These are phyloP conservation scores for Stephania yunnanensis DNA, from an alignment of 164 flowering plant genomes.

Conservation along the genomic window DNA sequence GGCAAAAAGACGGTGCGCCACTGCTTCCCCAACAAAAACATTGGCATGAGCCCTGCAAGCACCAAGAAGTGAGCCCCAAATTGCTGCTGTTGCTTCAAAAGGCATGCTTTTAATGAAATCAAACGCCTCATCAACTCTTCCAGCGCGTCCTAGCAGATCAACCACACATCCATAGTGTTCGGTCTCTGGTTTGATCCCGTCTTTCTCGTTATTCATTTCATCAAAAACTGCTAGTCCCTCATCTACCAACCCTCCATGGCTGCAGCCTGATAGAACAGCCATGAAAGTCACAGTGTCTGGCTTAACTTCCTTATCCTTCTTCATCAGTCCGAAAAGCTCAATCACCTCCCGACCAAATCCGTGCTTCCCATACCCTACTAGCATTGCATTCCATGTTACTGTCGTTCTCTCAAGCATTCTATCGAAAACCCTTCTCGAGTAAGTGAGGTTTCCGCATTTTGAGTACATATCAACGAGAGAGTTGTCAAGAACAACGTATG, in stretches of 20 bases:
- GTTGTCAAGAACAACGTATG: slow-evolving; percentile 26
- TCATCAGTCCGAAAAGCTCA: slow-evolving; percentile 24
- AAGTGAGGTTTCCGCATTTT: slow-evolving; percentile 26
- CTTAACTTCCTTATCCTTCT: slow-evolving; percentile 13
- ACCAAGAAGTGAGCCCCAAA: slow-evolving; percentile 32
- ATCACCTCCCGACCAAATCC: slow-evolving; percentile 29
- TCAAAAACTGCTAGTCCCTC: slow-evolving; percentile 25
- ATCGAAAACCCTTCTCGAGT: slow-evolving; percentile 26
- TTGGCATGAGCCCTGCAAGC: slow-evolving; percentile 25
- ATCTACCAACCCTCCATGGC: slow-evolving; percentile 31
- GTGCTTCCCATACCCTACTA: slow-evolving; percentile 32
- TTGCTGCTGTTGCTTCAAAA: slow-evolving; percentile 28
- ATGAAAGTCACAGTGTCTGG: slow-evolving; percentile 24
- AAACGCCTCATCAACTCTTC: slow-evolving; percentile 22
- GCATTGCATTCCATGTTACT: slow-evolving; percentile 32
- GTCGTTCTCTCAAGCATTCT: slow-evolving; percentile 24
- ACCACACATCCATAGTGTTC: slow-evolving; percentile 32
- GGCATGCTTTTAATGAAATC: slow-evolving; percentile 25
- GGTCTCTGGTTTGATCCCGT: slow-evolving; percentile 19
- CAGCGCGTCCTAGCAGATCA: slow-evolving; percentile 33
- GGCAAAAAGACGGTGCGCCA: slow-evolving; percentile 23
- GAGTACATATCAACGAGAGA: slow-evolving; percentile 34
- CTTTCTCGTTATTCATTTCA: slow-evolving; percentile 15
- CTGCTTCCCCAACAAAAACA: slow-evolving; percentile 25
- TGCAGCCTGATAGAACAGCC: slow-evolving; percentile 31